Base-by-base conservation (phyloP, 805 yeast species). In the Wickerhamomyces silvicola region DNA sequence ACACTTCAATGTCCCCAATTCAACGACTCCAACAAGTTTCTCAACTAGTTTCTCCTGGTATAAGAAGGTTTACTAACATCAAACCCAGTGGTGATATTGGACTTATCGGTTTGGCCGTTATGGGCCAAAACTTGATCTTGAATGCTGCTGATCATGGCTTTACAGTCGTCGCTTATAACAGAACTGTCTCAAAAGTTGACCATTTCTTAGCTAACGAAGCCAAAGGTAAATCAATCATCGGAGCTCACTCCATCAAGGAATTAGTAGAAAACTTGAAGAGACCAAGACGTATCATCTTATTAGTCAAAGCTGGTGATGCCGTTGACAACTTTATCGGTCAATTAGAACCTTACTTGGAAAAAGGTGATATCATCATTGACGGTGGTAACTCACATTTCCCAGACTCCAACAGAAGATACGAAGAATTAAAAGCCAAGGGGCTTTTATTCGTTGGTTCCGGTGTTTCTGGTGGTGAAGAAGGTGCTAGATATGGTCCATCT, bases 311-410 rank as follows among this genome's bases (percentile, higher is more conserved):
- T 45, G 98, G 98, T 68, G 62, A 66, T 38, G 92, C 98, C 41
- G 97, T 90, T 54, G 98, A 90, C 60, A 74, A 72, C 50, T 84
- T 90, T 68, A 92, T 90, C 60, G 72, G 76, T 47, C 90, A 84
- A 67, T 71, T 92, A 58, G 63, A 84, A 52, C 97, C 97, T 57
- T 73, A 75, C 72, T 74, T 92, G 66, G 98, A 90, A 64, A 70
- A 84, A 66, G 97, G 94, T 48, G 98, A 90, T 66, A 92, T 90
- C 73, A 85, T 90, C 77, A 92, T 90, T 56, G 98, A 90, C 59
- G 98, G 98, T 72, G 98, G 98, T 74, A 90, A 90, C 86, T 92
- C 97, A 28, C 96, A 90, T 68, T 90, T 81, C 92, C 96, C 96
- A 64, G 98, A 90, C 70, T 64, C 96, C 41, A 88, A 88, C 82